Evolutionary conservation across 2,329 filamentous ascomycete species (phyloP), one percentile per base, ranked within the genome.

Genomic region (Trichoderma atroviride): DNA sequence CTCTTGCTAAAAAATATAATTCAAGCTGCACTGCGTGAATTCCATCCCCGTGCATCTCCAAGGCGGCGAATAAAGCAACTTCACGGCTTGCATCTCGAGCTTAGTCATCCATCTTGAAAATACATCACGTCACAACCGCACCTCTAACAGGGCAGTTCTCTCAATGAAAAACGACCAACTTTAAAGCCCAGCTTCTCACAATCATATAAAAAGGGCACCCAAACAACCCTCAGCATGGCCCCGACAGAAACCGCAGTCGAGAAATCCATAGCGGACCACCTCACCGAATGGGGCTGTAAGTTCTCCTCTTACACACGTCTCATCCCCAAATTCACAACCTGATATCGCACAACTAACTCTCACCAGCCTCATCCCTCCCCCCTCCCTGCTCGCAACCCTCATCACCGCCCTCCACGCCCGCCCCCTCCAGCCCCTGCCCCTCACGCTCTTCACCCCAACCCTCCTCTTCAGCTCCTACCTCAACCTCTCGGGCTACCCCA

Each of bases 381-480:
- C 86, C 14, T 84, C 86, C 69, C 82, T 84, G 56, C 82, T 89
- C 27, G 86, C 85, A 52, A 87, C 86, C 57, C 82, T 89, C 52
- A 81, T 88, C 70, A 83, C 85, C 13, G 82, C 86, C 43, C 83
- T 88, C 19, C 87, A 89, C 80, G 81, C 80, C 56, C 85, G 85
- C 2, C 87, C 87, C 40, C 76, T 86, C 60, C 84, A 85, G 72
- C 73, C 80, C 14, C 78, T 87, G 4, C 84, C 86, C 43, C 81
- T 88, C 74, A 82, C 86, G 75, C 79, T 85, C 72, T 83, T 84
- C 75, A 78, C 81, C n/a, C 84, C 84, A 29, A 80, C 85, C 31
- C 83, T 88, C 37, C 78, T 87, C 68, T 87, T 88, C 78, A 81
- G 83, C 66, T 84, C 83, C 75, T 89, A 89, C 79, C 83, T 88